phyloP scores from a whole-genome alignment of 108 stramenopile species.

The Nannochloropsis salina region DNA sequence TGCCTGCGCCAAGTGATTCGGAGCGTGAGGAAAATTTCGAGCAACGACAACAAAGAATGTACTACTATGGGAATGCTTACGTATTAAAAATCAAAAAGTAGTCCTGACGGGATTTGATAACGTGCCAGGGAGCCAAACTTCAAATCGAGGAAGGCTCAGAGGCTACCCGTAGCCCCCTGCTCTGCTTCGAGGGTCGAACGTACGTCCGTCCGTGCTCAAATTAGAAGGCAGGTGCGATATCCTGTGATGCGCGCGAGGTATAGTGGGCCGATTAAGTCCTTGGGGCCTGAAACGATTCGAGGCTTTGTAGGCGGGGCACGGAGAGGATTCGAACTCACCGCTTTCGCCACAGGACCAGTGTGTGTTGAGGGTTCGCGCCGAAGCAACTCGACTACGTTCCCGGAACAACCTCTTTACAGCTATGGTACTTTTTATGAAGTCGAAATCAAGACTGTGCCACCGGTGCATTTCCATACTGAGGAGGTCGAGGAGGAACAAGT shows the following conservation, averaged over 20 bases:
- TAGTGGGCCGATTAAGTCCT: not conserved
- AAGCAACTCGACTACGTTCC: conserved; percentile 3
- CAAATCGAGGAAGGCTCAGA: not conserved
- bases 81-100: not conserved
- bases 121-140: not conserved
- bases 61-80: not conserved
- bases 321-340: not conserved
- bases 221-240: conserved; percentile 18
- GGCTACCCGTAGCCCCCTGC: conserved; percentile 16
- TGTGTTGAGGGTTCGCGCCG: not conserved
- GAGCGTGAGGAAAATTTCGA: too few relatives aligned
- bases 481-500: too few relatives aligned
- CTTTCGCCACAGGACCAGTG: not conserved
- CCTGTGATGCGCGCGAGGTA: not conserved
- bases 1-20: too few relatives aligned
- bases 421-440: not conserved
- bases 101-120: conserved; percentile 20
- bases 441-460: too few relatives aligned
- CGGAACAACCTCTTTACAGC: not conserved
- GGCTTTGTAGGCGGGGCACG: not conserved
- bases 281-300: not conserved
- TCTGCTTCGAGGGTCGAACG: not conserved
- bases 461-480: too few relatives aligned
- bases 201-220: not conserved
- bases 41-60: too few relatives aligned